Base-by-base conservation (phyloP, 2,329 filamentous ascomycete genomes). In the Orbilia brochopaga region DNA sequence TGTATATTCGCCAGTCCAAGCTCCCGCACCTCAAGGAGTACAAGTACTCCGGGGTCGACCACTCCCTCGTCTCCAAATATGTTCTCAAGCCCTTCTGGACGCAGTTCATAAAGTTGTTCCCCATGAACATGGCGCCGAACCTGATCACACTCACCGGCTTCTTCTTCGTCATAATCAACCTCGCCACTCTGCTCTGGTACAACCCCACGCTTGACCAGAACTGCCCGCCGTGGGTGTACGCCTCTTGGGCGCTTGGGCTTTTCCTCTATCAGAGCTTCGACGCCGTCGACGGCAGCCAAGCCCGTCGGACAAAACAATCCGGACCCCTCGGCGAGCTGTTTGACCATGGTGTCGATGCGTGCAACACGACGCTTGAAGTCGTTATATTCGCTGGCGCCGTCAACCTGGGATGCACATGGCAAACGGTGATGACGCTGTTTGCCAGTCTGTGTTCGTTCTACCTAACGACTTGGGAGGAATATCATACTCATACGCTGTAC, bases 261-360 rank as follows among this genome's bases (percentile, higher is more conserved):
- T 97, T 97, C 79, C 80, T 97, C 57, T 99, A 99, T 81, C 94
- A 99, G 85, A 97, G 93, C 0, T 97, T 99, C 81, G 94, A 99
- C 81, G 94, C 93, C 1, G 92, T 97, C 24, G 94, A 99, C 80
- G 94, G 94, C 58, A 86, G 89, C 30, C 94, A 99, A 80, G 94
- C 94, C 74, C 91, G 89, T 77, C 88, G 94, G 79, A 99, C 94
- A 19, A 87, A 85, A 76, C 94, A 97, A 79, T 96, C 91, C 78
- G 93, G 94, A 11, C 94, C 94, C 5, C 83, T 99, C 32, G 94
- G 94, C 75, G 94, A 99, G 80, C 86, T 99, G 23, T 99, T 99
- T 79, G 94, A 99, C 79, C 94, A 99, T 80, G 92, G 92, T 83
- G 94, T 99, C 75, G 94, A 99, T 80, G 94, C 94, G 30, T 86